Evolutionary conservation across 257 asterid species (phyloP).

Genomic region (Cynanchum wilfordii): DNA sequence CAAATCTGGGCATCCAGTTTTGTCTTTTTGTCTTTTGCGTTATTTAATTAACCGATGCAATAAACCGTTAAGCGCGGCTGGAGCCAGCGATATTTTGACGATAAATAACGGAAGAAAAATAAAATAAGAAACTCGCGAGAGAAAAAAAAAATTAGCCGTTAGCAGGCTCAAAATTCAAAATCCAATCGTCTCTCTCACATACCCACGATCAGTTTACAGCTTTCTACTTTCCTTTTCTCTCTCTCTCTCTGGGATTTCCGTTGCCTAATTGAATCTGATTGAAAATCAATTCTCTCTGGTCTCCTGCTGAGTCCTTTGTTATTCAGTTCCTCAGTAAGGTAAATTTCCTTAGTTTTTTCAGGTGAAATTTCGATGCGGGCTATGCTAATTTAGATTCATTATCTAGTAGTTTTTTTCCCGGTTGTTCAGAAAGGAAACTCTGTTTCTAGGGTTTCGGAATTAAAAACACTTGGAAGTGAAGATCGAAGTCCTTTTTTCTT

Average conservation of each 20-base stretch:
- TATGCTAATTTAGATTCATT: not conserved
- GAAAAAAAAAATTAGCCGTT: constrained; percentile 55
- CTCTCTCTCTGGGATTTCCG: constrained; percentile 21
- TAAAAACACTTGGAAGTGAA: not conserved
- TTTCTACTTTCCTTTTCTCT: constrained; percentile 16
- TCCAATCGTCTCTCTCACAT: constrained; percentile 14
- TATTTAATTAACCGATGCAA: not conserved
- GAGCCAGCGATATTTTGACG: constrained; percentile 25
- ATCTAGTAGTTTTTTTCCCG: not conserved
- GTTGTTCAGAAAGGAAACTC: not conserved
- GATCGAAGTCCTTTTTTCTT: not conserved
- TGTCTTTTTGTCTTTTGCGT: not conserved
- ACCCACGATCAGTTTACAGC: constrained; percentile 10
- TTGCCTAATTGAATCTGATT: constrained; percentile 18
- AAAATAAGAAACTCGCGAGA: constrained; percentile 19
- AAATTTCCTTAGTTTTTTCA: constrained; percentile 9
- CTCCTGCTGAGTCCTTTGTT: constrained; percentile 14
- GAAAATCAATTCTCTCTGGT: constrained; percentile 8
- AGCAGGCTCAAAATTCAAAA: constrained; percentile 35
- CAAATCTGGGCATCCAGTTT: not conserved
- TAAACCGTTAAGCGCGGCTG: constrained; percentile 7
- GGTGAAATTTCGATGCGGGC: not conserved
- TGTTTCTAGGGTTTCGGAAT: not conserved
- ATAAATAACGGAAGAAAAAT: not conserved
- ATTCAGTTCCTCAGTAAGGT: not conserved